Conservation (phyloP, 2,329 filamentous ascomycete species). For the Pseudocercospora musae region DNA sequence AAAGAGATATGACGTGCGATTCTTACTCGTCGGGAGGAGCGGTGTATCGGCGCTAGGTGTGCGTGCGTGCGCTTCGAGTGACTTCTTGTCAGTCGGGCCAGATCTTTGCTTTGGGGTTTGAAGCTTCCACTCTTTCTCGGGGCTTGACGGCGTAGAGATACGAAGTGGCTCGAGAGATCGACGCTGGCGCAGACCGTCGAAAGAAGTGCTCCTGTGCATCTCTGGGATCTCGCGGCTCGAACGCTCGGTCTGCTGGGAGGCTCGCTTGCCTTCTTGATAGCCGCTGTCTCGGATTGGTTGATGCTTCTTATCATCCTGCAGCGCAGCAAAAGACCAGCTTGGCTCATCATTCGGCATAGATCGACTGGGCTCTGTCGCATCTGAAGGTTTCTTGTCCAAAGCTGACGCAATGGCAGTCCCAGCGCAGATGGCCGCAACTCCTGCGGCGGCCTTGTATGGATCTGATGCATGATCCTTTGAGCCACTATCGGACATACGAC, state of each 20-base stretch:
- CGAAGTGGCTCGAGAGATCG: constrained; percentile 32
- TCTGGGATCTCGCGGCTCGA: constrained; percentile 16
- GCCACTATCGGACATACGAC: background rate
- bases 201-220: constrained; percentile 24
- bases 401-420: background rate
- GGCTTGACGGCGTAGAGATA: constrained; percentile 22
- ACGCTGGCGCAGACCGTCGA: constrained; percentile 30
- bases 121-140: constrained; percentile 17
- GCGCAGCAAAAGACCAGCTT: constrained; percentile 22
- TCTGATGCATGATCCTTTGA: background rate
- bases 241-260: constrained; percentile 19
- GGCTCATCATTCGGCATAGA: constrained; percentile 9
- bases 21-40: constrained; percentile 44
- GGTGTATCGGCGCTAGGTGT: constrained; percentile 33
- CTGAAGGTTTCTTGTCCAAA: background rate
- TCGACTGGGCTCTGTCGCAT: background rate
- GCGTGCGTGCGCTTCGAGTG: constrained; percentile 15
- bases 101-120: constrained; percentile 22
- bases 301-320: constrained; percentile 18
- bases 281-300: constrained; percentile 42
- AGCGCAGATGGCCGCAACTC: background rate
- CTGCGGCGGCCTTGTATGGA: constrained; percentile 7
- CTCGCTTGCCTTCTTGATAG: constrained; percentile 36
- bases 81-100: constrained; percentile 7
- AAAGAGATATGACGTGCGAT: constrained; percentile 48